Conservation (phyloP, 2,329 filamentous ascomycete genomes). For the Colletotrichum gigasporum region DNA sequence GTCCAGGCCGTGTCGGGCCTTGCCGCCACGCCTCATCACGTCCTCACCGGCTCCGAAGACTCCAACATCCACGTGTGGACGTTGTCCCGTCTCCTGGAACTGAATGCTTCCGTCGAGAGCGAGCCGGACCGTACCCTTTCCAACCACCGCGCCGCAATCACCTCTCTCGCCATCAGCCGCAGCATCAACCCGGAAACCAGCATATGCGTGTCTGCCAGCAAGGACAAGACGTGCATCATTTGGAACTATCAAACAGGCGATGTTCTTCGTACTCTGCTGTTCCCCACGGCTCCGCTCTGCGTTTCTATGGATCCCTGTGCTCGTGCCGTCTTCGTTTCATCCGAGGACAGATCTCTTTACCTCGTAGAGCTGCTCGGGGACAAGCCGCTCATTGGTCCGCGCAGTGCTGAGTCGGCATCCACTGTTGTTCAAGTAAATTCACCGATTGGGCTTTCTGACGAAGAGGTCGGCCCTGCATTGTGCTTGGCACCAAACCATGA, state of each 20-base stretch:
- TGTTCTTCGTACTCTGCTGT: slow-evolving; percentile 81
- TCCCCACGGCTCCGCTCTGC: slow-evolving; percentile 78
- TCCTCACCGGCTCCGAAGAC: slow-evolving; percentile 84
- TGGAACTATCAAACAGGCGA: slow-evolving; percentile 91
- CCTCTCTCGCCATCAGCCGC: slow-evolving; percentile 69
- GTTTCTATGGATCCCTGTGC: slow-evolving; percentile 83
- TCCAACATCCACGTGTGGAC: slow-evolving; percentile 95
- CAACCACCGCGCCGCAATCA: slow-evolving; percentile 80
- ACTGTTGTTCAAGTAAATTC: slow-evolving; percentile 65
- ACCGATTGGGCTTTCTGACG: slow-evolving; percentile 65
- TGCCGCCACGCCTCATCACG: slow-evolving; percentile 74
- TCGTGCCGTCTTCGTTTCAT: slow-evolving; percentile 82
- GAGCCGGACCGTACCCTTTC: slow-evolving; percentile 82
- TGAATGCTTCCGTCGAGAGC: slow-evolving; percentile 62
- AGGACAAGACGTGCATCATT: slow-evolving; percentile 87
- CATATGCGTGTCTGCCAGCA: slow-evolving; percentile 84
- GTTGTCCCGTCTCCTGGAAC: slow-evolving; percentile 74
- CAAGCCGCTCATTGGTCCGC: slow-evolving; percentile 63
- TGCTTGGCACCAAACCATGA: slow-evolving; percentile 84
- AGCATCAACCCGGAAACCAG: slow-evolving; percentile 75
- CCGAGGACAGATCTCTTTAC: slow-evolving; percentile 83
- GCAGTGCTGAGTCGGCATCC: slow-evolving; percentile 60
- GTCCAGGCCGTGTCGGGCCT: slow-evolving; percentile 83
- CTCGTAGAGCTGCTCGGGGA: slow-evolving; percentile 76
- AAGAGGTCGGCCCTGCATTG: slow-evolving; percentile 71